Percentiles rank a stretch among this genome's conserved stretches.
These are phyloP conservation scores for Ophiostoma pallidulum DNA, from an alignment of 2,329 filamentous ascomycete species.

Conservation along the genomic window DNA sequence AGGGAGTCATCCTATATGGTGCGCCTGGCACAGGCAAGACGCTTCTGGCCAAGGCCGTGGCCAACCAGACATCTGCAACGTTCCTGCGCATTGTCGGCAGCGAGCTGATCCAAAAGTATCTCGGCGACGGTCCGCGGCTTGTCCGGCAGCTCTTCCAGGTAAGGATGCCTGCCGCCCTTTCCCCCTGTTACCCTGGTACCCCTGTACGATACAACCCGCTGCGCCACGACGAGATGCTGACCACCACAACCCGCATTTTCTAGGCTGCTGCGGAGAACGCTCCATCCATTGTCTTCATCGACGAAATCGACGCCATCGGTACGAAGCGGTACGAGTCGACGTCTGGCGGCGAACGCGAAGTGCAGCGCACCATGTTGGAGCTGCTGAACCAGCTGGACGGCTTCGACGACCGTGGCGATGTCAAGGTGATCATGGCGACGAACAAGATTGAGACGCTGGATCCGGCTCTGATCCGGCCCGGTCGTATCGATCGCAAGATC, in stretches of 20 bases:
- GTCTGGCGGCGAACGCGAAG: constrained; percentile 91
- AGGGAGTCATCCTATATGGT: constrained; percentile 98
- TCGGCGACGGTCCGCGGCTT: constrained; percentile 88
- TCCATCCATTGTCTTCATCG: constrained; percentile 96
- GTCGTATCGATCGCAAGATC: constrained; percentile 98
- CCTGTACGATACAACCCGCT: too few relatives aligned
- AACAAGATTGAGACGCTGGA: constrained; percentile 99
- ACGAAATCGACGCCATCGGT: constrained; percentile 97
- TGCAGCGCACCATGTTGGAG: constrained; percentile 97
- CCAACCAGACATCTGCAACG: constrained; percentile 97
- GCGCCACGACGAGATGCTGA: too few relatives aligned
- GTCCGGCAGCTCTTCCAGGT: constrained; percentile 96
- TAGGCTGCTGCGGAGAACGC: constrained; percentile 93
- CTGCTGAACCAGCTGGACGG: constrained; percentile 96
- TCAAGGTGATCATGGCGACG: constrained; percentile 99
- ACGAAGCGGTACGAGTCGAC: constrained; percentile 98
- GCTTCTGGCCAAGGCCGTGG: constrained; percentile 88
- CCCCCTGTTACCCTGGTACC: too few relatives aligned
- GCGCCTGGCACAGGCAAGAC: constrained; percentile 96
- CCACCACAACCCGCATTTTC: too few relatives aligned
- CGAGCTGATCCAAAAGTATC: constrained; percentile 96
- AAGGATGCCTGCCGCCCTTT: too few relatives aligned
- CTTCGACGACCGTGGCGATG: constrained; percentile 96
- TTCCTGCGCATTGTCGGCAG: constrained; percentile 96
- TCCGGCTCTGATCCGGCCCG: constrained; percentile 88